These are phyloP conservation scores for Xylaria castorea DNA, from an alignment of 495 filamentous ascomycete species.

Conservation along the genomic window DNA sequence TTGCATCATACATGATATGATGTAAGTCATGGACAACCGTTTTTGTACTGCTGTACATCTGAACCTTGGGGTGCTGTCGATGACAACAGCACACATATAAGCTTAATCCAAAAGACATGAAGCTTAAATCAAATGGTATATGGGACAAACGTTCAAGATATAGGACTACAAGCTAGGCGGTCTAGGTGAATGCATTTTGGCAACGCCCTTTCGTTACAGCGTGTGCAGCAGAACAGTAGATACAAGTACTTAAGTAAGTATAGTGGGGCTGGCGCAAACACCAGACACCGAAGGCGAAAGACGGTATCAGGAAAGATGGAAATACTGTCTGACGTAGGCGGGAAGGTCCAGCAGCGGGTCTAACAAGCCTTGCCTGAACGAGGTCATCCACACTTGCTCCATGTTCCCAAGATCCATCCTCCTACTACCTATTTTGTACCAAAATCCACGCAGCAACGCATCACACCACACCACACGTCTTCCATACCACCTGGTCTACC, in stretches of 20 bases:
- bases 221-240: background rate
- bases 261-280: conserved; percentile 8
- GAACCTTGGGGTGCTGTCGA: background rate
- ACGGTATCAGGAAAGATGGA: background rate
- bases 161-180: background rate
- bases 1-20: conserved; percentile 24
- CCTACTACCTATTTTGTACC: conserved; percentile 18
- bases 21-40: conserved; percentile 18
- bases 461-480: conserved; percentile 25
- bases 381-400: conserved; percentile 30
- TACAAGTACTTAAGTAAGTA: background rate
- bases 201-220: background rate
- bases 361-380: conserved; percentile 30
- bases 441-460: conserved; percentile 26
- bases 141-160: background rate
- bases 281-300: background rate
- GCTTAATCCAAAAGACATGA: background rate
- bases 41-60: background rate
- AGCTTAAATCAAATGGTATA: conserved; percentile 3
- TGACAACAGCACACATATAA: background rate
- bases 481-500: background rate
- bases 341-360: conserved; percentile 28
- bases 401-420: conserved; percentile 19
- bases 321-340: conserved; percentile 31
- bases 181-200: background rate